Conservation (phyloP, 257 asterid species). For the Henckelia pumila region DNA sequence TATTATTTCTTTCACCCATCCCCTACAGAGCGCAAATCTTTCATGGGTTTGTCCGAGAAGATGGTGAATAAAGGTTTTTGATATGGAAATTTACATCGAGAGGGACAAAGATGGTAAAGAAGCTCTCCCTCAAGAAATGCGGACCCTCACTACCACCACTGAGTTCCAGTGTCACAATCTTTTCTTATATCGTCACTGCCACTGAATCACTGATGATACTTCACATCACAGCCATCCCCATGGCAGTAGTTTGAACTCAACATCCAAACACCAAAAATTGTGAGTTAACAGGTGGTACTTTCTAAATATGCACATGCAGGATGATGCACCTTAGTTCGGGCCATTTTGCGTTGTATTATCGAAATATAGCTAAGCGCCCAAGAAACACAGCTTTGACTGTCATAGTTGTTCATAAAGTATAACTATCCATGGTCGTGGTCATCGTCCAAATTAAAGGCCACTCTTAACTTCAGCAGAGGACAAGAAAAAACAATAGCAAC, state of each 20-base stretch:
- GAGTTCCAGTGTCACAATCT: not conserved
- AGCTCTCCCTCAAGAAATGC: not conserved
- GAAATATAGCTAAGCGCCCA: not conserved
- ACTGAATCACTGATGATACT: not conserved
- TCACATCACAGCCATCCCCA: not conserved
- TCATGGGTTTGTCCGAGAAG: not conserved
- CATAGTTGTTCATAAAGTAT: not conserved
- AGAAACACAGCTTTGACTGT: not conserved
- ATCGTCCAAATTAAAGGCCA: not conserved
- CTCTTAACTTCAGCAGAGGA: not conserved
- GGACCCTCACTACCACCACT: not conserved
- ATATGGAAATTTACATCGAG: not conserved
- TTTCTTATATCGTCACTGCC: not conserved
- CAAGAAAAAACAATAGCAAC: slow-evolving; percentile 17
- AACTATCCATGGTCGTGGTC: not conserved
- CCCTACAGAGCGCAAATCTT: not conserved
- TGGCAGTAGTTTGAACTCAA: not conserved
- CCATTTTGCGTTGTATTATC: not conserved
- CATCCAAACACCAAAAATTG: not conserved
- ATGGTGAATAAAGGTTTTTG: not conserved
- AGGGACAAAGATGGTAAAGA: not conserved
- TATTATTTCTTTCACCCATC: not conserved
- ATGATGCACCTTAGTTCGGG: not conserved
- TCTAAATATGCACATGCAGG: not conserved
- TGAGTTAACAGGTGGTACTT: not conserved